Evolutionary conservation across 345 rosid species (phyloP).

Genomic region (Murraya koenigii): DNA sequence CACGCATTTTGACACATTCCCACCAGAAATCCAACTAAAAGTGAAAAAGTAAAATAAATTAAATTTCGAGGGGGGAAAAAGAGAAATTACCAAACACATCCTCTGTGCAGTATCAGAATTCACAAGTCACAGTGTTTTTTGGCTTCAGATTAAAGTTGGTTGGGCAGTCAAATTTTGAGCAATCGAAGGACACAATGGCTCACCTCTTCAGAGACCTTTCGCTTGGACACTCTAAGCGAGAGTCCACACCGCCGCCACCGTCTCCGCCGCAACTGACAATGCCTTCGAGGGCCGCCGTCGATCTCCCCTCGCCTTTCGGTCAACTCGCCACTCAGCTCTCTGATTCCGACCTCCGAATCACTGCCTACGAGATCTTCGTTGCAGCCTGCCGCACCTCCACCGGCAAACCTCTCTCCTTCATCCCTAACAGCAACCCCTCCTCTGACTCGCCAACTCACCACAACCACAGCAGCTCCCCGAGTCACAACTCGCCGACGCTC

Average conservation of each 20-base stretch:
- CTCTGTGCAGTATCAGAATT: not conserved
- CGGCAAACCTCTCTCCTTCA: constrained; percentile 57
- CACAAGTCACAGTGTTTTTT: too few relatives aligned
- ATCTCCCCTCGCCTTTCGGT: constrained; percentile 79
- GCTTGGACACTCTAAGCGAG: constrained; percentile 81
- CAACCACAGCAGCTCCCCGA: constrained; percentile 16
- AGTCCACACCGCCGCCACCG: constrained; percentile 44
- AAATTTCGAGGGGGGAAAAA: not conserved
- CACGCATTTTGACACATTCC: not conserved
- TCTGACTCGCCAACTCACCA: constrained; percentile 41
- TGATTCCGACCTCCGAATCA: constrained; percentile 77
- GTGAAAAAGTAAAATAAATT: not conserved
- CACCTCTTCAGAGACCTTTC: constrained; percentile 95
- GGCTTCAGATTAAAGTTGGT: not conserved
- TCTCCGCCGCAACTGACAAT: constrained; percentile 22
- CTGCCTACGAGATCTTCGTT: constrained; percentile 92
- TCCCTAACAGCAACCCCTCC: constrained; percentile 26
- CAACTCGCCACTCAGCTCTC: constrained; percentile 63
- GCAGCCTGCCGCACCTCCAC: constrained; percentile 82
- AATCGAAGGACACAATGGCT: constrained; percentile 53
- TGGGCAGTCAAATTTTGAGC: constrained; percentile 8
- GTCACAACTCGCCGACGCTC: constrained; percentile 42
- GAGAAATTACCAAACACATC: constrained; percentile 9
- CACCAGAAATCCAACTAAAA: not conserved
- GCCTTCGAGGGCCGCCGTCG: constrained; percentile 30